These are phyloP conservation scores for Phytophthora agathidicida DNA, from an alignment of 352 stramenopile species.

Conservation along the genomic window DNA sequence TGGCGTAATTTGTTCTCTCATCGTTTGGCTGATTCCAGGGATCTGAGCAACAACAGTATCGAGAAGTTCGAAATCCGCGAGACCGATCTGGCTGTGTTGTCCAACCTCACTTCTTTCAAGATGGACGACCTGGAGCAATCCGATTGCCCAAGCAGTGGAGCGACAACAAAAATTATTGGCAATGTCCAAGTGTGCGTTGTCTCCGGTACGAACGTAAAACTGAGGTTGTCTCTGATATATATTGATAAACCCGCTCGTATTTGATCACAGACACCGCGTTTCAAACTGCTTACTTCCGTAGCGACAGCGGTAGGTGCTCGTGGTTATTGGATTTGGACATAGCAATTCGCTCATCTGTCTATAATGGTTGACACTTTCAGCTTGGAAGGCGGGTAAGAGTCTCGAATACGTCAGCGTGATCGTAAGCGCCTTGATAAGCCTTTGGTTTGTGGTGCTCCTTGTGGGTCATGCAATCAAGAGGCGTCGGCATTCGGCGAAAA, in stretches of 20 bases:
- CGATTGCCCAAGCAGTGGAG: constrained; percentile 29
- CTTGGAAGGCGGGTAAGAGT: constrained; percentile 16
- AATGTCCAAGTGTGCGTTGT: constrained; percentile 40
- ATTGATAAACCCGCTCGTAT: not conserved
- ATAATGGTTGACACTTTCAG: constrained; percentile 10
- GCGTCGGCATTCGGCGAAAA: constrained; percentile 5
- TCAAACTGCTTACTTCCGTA: constrained; percentile 17
- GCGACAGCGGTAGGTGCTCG: constrained; percentile 21
- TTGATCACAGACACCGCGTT: constrained; percentile 22
- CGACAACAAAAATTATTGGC: constrained; percentile 25
- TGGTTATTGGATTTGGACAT: not conserved
- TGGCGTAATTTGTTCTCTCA: not conserved
- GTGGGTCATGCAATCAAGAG: constrained; percentile 28
- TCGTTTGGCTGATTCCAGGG: constrained; percentile 12
- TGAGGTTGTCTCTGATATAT: not conserved
- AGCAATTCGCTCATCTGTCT: not conserved
- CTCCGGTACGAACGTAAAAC: constrained; percentile 19
- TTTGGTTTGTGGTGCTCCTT: constrained; percentile 42
- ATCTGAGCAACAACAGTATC: constrained; percentile 46
- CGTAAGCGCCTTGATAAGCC: constrained; percentile 38
- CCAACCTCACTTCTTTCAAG: constrained; percentile 24
- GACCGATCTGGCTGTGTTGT: constrained; percentile 29
- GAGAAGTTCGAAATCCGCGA: constrained; percentile 33
- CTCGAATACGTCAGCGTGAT: constrained; percentile 33
- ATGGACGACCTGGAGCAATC: constrained; percentile 34